Base-by-base conservation (phyloP, 2,329 filamentous ascomycete species). In the Diplodia sapinea region DNA sequence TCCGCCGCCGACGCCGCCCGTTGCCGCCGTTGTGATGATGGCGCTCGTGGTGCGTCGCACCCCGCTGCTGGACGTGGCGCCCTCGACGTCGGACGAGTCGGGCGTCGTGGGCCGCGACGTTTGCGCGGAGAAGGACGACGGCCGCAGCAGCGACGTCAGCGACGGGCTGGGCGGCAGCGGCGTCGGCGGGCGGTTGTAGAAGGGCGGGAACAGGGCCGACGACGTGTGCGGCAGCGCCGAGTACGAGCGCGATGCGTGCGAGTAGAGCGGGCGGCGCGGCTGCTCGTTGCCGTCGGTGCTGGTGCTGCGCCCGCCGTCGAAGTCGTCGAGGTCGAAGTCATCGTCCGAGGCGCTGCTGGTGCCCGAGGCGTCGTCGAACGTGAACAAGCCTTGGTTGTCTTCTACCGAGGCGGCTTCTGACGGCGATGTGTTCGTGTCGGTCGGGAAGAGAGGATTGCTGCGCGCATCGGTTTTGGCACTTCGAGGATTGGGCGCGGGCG, bases 101-200 rank as follows among this genome's bases (percentile, higher is more conserved):
- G 67, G 67, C 0, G 94, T 98, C 1, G 92, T 96, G 0, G 94
- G 94, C n/a, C 94, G 87, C 31, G 93, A 96, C 3, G 92, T 76
- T 3, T 77, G 75, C 0, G 76, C 74, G 65, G 84, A 87, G 76
- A 89, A 89, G 0, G 86, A 47, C 17, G 43, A 84, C 2, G 88
- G 88, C 13, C 94, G 91, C 8, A 98, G 87, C 23, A 99, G 88
- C 13, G 93, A 97, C 0, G 94, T 98, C 71, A 99, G 82, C 1
- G 92, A 96, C 0, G 95, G 95, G 0, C 93, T 97, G 0, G 94
- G 94, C 0, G 95, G 95, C 0, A 98, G 84, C 3, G 95, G 94
- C 2, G 93, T 97, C 0, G 95, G 95, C n/a, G 95, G 95, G 3
- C 94, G 89, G 71, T 96, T 96, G 83, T 99, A 99, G 83, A 98